These are phyloP conservation scores for Skeletonema marinoi DNA, from an alignment of 108 stramenopile genomes.

Conservation along the genomic window DNA sequence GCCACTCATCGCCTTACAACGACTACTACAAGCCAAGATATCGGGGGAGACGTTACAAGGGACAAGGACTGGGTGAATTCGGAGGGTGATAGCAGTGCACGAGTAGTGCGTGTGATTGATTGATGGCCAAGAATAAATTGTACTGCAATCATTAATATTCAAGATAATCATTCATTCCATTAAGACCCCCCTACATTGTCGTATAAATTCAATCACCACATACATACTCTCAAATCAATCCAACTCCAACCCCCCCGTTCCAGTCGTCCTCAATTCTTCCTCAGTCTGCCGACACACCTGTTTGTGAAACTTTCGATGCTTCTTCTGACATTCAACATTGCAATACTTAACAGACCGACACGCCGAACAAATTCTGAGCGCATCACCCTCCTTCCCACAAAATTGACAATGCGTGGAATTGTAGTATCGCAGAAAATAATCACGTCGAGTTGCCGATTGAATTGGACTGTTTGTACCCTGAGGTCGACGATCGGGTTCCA, in stretches of 20 bases:
- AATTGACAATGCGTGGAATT: background rate
- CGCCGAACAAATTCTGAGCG: background rate
- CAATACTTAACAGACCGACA: background rate
- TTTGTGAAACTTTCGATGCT: background rate
- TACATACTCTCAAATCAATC: background rate
- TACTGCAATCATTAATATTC: too few relatives aligned
- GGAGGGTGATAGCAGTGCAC: too few relatives aligned
- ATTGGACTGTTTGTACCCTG: background rate
- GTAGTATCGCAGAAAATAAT: background rate
- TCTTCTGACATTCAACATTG: background rate
- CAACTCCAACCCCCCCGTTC: background rate
- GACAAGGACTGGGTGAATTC: too few relatives aligned
- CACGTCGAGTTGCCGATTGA: constrained; percentile 8
- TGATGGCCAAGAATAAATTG: too few relatives aligned
- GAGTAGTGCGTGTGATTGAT: too few relatives aligned
- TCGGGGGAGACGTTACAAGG: too few relatives aligned
- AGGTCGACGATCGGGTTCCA: background rate
- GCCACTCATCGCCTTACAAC: too few relatives aligned
- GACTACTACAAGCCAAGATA: too few relatives aligned
- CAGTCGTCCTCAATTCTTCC: background rate
- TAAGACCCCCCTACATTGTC: too few relatives aligned
- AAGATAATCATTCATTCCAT: too few relatives aligned
- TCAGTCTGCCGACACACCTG: background rate
- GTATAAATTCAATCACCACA: too few relatives aligned
- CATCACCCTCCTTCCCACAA: background rate